Evolutionary conservation across 2,329 filamentous ascomycete species (phyloP).

Genomic region (Tolypocladium ovalisporum): DNA sequence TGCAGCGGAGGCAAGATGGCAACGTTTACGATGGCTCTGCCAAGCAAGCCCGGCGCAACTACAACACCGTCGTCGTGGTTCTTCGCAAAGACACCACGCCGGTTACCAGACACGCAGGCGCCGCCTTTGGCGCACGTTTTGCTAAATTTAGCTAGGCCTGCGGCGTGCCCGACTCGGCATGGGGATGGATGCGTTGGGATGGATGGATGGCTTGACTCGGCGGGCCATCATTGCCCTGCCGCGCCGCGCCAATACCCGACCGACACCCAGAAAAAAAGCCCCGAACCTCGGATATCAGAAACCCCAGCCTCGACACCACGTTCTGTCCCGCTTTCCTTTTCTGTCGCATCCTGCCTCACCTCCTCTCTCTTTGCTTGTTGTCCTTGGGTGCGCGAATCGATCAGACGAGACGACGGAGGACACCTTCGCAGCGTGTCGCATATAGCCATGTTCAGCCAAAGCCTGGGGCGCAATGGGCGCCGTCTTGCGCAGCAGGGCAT

Average conservation of each 20-base stretch:
- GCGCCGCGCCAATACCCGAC: not conserved
- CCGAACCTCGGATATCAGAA: slow-evolving; percentile 1
- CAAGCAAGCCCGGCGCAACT: not conserved
- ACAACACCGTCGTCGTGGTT: not conserved
- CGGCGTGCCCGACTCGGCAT: not conserved
- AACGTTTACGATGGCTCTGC: not conserved
- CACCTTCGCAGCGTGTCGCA: not conserved
- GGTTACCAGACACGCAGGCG: too few species aligned
- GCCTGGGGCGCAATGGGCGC: slow-evolving; percentile 13
- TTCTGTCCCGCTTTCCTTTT: not conserved
- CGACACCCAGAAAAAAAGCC: not conserved
- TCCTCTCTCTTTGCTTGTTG: not conserved
- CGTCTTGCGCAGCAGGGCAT: slow-evolving; percentile 11
- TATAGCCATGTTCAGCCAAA: slow-evolving; percentile 10
- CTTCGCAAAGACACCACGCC: not conserved
- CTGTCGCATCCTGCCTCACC: not conserved
- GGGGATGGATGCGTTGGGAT: not conserved
- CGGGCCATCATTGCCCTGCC: too few species aligned
- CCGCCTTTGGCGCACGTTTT: too few species aligned
- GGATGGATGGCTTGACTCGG: not conserved
- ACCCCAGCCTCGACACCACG: not conserved
- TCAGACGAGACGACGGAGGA: not conserved
- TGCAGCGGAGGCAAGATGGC: not conserved
- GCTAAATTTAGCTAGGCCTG: not conserved
- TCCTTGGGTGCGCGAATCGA: not conserved